A percentile compares a stretch with the other conserved stretches of the same genome.
Evolutionary conservation across 2,329 filamentous ascomycete genomes (phyloP).

Genomic region (Chrysoporthe puriensis): DNA sequence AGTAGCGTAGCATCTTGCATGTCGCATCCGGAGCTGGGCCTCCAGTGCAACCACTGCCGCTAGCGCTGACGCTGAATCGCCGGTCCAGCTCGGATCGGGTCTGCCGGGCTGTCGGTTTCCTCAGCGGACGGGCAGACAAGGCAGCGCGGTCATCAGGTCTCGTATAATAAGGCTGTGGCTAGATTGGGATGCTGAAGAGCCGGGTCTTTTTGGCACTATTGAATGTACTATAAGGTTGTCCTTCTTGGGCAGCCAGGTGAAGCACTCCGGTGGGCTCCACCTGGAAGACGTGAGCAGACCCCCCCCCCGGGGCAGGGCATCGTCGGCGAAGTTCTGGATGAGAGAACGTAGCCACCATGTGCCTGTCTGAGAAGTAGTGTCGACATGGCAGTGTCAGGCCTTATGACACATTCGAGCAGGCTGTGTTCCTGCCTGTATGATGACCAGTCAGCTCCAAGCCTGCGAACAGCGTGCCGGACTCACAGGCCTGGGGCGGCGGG

Average conservation of each 20-base stretch:
- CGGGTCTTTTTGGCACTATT: neutral
- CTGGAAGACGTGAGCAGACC: no score
- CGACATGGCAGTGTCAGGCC: no score
- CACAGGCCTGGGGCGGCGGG: no score
- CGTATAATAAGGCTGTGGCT: neutral
- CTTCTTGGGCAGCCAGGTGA: no score
- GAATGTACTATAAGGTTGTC: neutral
- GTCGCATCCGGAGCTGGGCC: neutral
- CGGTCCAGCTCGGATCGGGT: neutral
- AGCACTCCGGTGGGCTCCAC: no score
- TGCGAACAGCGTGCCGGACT: neutral
- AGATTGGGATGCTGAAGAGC: neutral
- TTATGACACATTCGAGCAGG: no score
- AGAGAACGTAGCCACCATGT: neutral
- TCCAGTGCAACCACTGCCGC: neutral
- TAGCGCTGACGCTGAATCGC: conserved; percentile 6
- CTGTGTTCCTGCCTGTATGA: neutral
- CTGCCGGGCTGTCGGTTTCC: neutral
- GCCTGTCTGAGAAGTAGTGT: neutral
- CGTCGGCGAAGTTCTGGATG: no score
- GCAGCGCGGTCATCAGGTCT: neutral
- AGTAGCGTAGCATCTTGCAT: conserved; percentile 6
- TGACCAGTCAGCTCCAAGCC: neutral
- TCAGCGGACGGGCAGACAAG: no score
- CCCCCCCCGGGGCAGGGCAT: no score